phyloP scores from a whole-genome alignment of 2,329 filamentous ascomycete genomes.

The Fusarium sp. region DNA sequence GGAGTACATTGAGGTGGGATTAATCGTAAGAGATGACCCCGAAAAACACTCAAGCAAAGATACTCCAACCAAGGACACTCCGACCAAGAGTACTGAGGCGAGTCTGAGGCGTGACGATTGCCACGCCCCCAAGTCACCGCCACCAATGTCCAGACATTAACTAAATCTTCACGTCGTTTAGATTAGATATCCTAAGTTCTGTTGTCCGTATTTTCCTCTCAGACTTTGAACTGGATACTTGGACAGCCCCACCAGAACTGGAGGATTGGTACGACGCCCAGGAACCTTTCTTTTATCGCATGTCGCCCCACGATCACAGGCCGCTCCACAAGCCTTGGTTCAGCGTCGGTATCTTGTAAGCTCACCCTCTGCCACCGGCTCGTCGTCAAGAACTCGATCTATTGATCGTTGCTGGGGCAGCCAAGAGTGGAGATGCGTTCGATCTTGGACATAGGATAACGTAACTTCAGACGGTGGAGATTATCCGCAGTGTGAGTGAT shows the following conservation, averaged over 20 bases:
- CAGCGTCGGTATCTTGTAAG: no score
- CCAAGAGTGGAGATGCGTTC: background rate
- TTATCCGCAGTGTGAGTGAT: background rate
- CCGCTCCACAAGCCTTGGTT: background rate
- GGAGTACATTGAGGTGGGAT: background rate
- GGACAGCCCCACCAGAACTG: background rate
- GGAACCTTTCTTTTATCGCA: background rate
- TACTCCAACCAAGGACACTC: background rate
- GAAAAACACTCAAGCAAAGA: background rate
- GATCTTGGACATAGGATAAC: background rate
- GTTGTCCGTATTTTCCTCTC: background rate
- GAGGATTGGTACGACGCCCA: background rate
- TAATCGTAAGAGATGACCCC: background rate
- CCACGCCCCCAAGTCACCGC: background rate
- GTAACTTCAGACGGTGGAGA: background rate
- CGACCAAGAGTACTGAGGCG: background rate
- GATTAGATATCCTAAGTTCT: no score
- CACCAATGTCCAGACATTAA: no score
- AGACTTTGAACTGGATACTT: background rate
- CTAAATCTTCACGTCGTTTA: no score
- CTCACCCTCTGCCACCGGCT: background rate
- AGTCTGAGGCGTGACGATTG: background rate
- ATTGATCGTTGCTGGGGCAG: constrained; percentile 22
- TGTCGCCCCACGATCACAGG: no score
- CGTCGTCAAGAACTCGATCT: background rate